Percentiles rank a stretch among this genome's conserved stretches.
These are phyloP conservation scores for Tolypocladium cylindrosporum DNA, from an alignment of 2,329 filamentous ascomycete genomes.

Conservation along the genomic window DNA sequence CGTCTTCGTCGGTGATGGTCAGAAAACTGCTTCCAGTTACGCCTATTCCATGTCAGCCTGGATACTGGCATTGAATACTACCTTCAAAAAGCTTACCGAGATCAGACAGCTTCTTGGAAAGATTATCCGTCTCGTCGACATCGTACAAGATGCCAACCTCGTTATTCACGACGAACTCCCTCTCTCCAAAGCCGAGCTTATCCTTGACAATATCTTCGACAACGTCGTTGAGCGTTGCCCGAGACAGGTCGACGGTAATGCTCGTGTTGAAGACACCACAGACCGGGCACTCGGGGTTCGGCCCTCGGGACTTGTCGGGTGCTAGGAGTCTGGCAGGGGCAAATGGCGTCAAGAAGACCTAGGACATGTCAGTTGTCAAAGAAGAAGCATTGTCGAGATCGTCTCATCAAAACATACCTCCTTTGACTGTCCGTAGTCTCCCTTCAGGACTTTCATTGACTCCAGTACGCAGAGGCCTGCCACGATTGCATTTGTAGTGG, in stretches of 20 bases:
- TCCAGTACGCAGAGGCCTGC: conserved; percentile 87
- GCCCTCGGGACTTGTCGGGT: conserved; percentile 45
- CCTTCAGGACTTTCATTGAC: conserved; percentile 78
- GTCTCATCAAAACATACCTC: conserved; percentile 42
- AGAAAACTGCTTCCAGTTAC: conserved; percentile 67
- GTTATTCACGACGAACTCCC: conserved; percentile 68
- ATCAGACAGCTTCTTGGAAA: conserved; percentile 68
- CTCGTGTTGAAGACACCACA: conserved; percentile 66
- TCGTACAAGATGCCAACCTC: conserved; percentile 78
- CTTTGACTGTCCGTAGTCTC: conserved; percentile 60
- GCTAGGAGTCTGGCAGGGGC: conserved; percentile 47
- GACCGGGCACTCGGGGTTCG: conserved; percentile 74
- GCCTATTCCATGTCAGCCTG: conserved; percentile 28
- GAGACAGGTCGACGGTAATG: conserved; percentile 56
- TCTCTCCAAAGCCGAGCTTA: conserved; percentile 66
- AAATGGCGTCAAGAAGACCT: conserved; percentile 72
- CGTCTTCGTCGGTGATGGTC: conserved; percentile 76
- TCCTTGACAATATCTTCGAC: conserved; percentile 63
- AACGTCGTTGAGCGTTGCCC: conserved; percentile 68
- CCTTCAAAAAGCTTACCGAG: conserved; percentile 41
- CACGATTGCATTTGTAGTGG: conserved; percentile 94
- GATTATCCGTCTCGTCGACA: conserved; percentile 76
- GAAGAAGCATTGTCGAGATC: neutral
- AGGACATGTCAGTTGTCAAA: neutral
- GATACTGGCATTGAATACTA: neutral